Percentiles rank a stretch among this genome's conserved stretches.
These are phyloP conservation scores for Fusarium abutilonis DNA, from an alignment of 2,329 filamentous ascomycete species.

Conservation along the genomic window DNA sequence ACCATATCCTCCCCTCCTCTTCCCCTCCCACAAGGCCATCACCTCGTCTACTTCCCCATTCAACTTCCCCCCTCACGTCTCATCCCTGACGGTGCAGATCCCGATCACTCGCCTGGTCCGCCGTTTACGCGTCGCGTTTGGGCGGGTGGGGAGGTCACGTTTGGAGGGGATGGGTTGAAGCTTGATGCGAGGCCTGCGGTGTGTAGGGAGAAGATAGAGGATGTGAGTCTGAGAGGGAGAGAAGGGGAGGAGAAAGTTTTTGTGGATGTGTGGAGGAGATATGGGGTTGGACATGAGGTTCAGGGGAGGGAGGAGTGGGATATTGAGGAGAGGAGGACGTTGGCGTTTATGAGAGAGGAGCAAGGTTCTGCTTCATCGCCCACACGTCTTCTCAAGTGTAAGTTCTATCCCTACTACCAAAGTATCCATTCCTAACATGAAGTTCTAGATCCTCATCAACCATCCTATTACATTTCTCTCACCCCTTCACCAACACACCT, in stretches of 20 bases:
- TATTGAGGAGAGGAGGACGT: constrained; percentile 59
- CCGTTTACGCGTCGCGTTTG: constrained; percentile 84
- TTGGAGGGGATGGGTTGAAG: constrained; percentile 52
- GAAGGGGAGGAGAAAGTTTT: constrained; percentile 58
- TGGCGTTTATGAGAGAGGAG: constrained; percentile 63
- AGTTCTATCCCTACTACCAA: constrained; percentile 8
- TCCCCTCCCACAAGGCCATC: constrained; percentile 72
- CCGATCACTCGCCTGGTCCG: constrained; percentile 76
- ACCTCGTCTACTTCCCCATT: constrained; percentile 88
- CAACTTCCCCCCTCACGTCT: constrained; percentile 69
- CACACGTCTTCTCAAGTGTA: constrained; percentile 45
- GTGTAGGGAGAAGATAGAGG: constrained; percentile 59
- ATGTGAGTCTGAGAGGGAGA: constrained; percentile 50
- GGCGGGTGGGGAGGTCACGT: constrained; percentile 80
- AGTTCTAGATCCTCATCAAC: constrained; percentile 47
- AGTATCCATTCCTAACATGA: constrained; percentile 1
- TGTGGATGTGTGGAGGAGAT: constrained; percentile 61
- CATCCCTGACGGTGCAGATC: constrained; percentile 85
- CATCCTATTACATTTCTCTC: constrained; percentile 61
- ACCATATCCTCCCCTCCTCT: constrained; percentile 38
- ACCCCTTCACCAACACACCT: constrained; percentile 76
- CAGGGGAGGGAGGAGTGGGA: constrained; percentile 38
- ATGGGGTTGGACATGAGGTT: constrained; percentile 48
- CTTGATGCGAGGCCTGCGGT: constrained; percentile 54
- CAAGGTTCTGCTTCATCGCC: constrained; percentile 22